Base-by-base conservation (phyloP, 2,329 filamentous ascomycete genomes). In the Aspergillus fumigatus region DNA sequence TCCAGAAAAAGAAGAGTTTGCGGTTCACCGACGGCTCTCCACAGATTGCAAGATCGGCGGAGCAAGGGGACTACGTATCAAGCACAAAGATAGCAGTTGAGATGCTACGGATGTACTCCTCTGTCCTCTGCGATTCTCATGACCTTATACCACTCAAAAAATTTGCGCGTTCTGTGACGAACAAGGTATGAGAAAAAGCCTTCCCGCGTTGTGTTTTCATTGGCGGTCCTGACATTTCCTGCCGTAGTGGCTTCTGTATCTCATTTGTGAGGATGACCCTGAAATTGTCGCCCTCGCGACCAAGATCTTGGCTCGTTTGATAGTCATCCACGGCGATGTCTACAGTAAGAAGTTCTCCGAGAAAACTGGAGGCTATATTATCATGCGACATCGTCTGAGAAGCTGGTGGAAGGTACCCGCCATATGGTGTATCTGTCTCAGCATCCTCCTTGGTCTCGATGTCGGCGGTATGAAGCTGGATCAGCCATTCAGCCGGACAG, bases 91-190 rank as follows among this genome's bases (percentile, higher is more conserved):
- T 96, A 40, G 92, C 90, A 7, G 81, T 87, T 40, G 86, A 83
- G 59, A 84, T 97, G 53, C 77, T 97, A 21, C 84, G 84, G 61
- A 86, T 96, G 74, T 93, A 94, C 67, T 83, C 88, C 7, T 82
- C 86, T 26, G 80, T 96, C 10, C 78, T 97, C 9, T 96, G 92
- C 66, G 86, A 90, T 59, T 84, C 85, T 65, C 82, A 82, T 23
- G 90, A 87, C 61, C 76, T 82, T 9, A 79, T 79, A 14, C 86
- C 88, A 59, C 88, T 96, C 55, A 85, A 87, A 68, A 94, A 92
- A 65, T 97, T 99, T 78, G 90, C 92, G 4, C 89, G 88, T 68
- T 95, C 93, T 1, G 93, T 99, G 8, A 97, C 93, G 23, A 96
- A 96, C 65, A 96, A 96, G 82, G 89, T 91, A 78, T 68, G 79